These are phyloP conservation scores for Colletotrichum ledebouriae DNA, from an alignment of 2,329 filamentous ascomycete genomes.

Conservation along the genomic window DNA sequence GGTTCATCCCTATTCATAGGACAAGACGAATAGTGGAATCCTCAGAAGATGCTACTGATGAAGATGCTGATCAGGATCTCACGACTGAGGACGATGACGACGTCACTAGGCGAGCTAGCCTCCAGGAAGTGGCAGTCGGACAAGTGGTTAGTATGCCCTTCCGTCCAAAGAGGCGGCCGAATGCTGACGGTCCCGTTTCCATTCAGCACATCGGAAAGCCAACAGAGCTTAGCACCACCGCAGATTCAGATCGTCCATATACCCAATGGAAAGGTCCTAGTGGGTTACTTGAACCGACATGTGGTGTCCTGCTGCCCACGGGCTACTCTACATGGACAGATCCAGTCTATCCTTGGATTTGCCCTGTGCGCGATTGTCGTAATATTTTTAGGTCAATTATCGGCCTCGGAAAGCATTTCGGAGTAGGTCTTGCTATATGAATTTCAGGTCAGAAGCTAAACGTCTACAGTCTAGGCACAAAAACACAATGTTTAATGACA, in stretches of 20 bases:
- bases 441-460: neutral
- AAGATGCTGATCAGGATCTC: constrained; percentile 25
- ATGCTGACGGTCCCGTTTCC: neutral
- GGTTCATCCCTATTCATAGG: neutral
- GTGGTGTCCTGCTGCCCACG: constrained; percentile 52
- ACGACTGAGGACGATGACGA: constrained; percentile 35
- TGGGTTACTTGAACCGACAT: constrained; percentile 11
- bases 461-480: constrained; percentile 42
- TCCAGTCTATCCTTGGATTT: constrained; percentile 48
- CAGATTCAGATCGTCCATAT: constrained; percentile 11
- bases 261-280: constrained; percentile 1
- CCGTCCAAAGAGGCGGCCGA: no score
- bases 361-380: constrained; percentile 55
- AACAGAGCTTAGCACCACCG: neutral
- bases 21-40: neutral
- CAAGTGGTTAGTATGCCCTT: no score
- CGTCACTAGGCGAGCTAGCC: neutral
- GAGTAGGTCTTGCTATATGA: constrained; percentile 16
- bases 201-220: neutral
- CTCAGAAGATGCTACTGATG: constrained; percentile 31
- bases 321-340: constrained; percentile 49
- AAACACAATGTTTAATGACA: constrained; percentile 53
- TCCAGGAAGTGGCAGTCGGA: no score
- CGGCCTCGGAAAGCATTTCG: constrained; percentile 45
- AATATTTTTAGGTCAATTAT: constrained; percentile 45